Conservation (phyloP, 2,329 filamentous ascomycete genomes). For the Sporothrix brasiliensis region DNA sequence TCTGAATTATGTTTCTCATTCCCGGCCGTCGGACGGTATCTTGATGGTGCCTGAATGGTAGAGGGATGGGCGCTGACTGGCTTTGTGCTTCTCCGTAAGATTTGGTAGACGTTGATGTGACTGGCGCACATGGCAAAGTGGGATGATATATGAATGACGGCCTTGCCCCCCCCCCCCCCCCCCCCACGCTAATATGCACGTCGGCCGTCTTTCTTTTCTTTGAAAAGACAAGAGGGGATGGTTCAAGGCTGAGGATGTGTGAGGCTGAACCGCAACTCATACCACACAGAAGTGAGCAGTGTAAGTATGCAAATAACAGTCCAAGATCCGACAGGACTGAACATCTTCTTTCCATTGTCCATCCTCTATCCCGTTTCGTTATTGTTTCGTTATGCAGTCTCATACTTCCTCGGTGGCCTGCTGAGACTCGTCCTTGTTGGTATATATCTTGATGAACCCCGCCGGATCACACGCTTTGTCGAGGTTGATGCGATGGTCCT, state of each 20-base stretch:
- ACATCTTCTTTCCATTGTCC: not conserved
- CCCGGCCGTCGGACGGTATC: not conserved
- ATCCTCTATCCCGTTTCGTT: not conserved
- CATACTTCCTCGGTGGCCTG: constrained; percentile 44
- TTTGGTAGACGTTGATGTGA: not conserved
- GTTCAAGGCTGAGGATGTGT: not conserved
- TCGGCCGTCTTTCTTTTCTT: not conserved
- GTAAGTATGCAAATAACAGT: not conserved
- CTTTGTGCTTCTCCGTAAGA: not conserved
- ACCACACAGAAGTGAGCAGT: not conserved
- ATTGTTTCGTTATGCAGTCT: constrained; percentile 12
- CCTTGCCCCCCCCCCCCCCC: constrained; percentile 11
- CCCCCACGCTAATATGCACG: no score
- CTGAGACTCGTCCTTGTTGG: constrained; percentile 48
- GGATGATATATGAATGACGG: constrained; percentile 24
- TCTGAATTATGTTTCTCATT: constrained; percentile 9
- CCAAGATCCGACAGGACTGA: not conserved
- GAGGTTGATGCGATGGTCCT: constrained; percentile 63
- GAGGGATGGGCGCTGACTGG: not conserved
- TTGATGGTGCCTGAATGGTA: not conserved
- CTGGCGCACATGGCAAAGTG: constrained; percentile 10
- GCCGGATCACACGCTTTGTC: constrained; percentile 70
- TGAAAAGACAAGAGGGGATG: constrained; percentile 4
- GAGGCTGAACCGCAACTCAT: not conserved
- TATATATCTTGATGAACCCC: constrained; percentile 73